These are phyloP conservation scores for Naematelia encephala DNA, from an alignment of 768 basidiomycete genomes.

Conservation along the genomic window DNA sequence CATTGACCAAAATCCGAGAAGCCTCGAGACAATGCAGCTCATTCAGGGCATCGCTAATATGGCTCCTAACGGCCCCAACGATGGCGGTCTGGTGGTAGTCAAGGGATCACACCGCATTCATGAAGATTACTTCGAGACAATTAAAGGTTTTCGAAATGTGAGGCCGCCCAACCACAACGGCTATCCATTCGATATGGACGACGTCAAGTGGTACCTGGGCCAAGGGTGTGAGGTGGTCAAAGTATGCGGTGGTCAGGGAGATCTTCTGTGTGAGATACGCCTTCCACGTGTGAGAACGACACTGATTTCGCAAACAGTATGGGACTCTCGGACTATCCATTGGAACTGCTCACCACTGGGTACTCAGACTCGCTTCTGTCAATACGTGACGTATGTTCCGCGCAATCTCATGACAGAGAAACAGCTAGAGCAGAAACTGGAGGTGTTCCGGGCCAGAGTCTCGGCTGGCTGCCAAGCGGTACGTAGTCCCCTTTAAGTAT, in stretches of 20 bases:
- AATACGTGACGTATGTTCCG: slow-evolving; percentile 21
- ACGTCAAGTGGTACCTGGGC: slow-evolving; percentile 42
- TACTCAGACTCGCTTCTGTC: slow-evolving; percentile 10
- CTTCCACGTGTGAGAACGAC: slow-evolving; percentile 45
- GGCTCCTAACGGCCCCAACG: slow-evolving; percentile 30
- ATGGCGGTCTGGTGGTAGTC: slow-evolving; percentile 41
- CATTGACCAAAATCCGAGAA: slow-evolving; percentile 23
- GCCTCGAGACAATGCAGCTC: slow-evolving; percentile 7
- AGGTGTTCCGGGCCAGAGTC: slow-evolving; percentile 7
- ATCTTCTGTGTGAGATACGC: too few relatives aligned
- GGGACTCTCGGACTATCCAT: slow-evolving; percentile 16
- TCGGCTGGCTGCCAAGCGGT: neutral
- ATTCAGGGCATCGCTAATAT: slow-evolving; percentile 39
- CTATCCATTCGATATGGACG: neutral
- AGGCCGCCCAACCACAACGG: neutral
- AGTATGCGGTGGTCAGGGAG: slow-evolving; percentile 41
- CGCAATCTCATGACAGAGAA: slow-evolving; percentile 8
- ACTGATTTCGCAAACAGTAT: slow-evolving; percentile 8
- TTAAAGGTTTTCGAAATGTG: neutral
- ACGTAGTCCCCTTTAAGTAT: neutral
- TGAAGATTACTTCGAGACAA: slow-evolving; percentile 22
- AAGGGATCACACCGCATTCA: slow-evolving; percentile 21
- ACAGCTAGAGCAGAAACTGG: slow-evolving; percentile 9
- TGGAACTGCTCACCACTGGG: slow-evolving; percentile 13
- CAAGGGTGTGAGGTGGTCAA: slow-evolving; percentile 45